Evolutionary conservation across 495 filamentous ascomycete genomes (phyloP).

Genomic region (Rusavskia elegans): DNA sequence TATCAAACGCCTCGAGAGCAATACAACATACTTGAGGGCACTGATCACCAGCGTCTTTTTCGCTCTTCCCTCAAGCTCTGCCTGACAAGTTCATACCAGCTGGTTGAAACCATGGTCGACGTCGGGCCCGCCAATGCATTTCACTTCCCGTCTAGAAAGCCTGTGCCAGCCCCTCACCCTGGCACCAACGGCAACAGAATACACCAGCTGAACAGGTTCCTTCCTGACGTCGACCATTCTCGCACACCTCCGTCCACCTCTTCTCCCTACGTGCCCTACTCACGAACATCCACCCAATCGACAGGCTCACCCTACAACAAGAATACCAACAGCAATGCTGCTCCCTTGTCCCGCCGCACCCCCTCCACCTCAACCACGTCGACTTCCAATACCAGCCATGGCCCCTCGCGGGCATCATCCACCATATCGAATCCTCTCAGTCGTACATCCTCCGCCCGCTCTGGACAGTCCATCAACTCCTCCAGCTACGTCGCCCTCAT

Average conservation of each 20-base stretch:
- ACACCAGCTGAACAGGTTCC: slow-evolving; percentile 10
- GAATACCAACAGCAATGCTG: slow-evolving; percentile 11
- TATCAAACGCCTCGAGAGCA: neutral
- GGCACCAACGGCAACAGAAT: slow-evolving; percentile 8
- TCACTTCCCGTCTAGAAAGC: slow-evolving; percentile 13
- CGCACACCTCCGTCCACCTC: slow-evolving; percentile 2
- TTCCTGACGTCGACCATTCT: slow-evolving; percentile 7
- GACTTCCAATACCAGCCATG: slow-evolving; percentile 32
- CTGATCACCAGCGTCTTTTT: no score
- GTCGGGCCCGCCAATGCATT: slow-evolving; percentile 5
- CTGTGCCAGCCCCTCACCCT: slow-evolving; percentile 7
- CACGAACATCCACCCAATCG: slow-evolving; percentile 9
- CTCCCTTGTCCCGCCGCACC: slow-evolving; percentile 36
- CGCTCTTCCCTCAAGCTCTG: no score
- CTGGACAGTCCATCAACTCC: slow-evolving; percentile 37
- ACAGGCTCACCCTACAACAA: slow-evolving; percentile 18
- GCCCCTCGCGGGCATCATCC: slow-evolving; percentile 30
- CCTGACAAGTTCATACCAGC: neutral
- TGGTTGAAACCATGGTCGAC: slow-evolving; percentile 9
- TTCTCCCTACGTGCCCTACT: slow-evolving; percentile 8
- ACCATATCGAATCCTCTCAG: slow-evolving; percentile 44
- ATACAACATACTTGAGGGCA: no score
- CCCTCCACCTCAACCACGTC: slow-evolving; percentile 64
- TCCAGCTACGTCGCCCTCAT: slow-evolving; percentile 84
- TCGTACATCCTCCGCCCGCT: slow-evolving; percentile 59